Percentiles rank a stretch among this genome's conserved stretches.
Evolutionary conservation across 2,329 filamentous ascomycete species (phyloP).

Genomic region (Tolypocladium amazonense): DNA sequence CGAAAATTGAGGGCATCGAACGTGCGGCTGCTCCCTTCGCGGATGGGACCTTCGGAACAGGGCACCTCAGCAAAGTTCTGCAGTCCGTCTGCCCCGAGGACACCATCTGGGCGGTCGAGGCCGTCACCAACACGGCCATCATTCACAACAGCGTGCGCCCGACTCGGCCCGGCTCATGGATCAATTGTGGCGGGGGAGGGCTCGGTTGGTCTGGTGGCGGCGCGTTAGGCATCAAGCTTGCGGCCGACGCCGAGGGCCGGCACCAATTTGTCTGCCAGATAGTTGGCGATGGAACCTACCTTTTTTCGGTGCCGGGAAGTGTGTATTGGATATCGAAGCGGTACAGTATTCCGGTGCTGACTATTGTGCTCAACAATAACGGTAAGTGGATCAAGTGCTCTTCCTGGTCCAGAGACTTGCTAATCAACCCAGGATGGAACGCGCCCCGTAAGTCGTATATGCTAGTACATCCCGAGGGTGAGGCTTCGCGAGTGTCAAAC

Average conservation of each 20-base stretch:
- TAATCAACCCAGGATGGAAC: conserved; percentile 4
- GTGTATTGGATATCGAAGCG: conserved; percentile 37
- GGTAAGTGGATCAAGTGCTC: conserved; percentile 12
- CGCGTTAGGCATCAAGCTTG: conserved; percentile 63
- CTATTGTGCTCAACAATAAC: conserved; percentile 38
- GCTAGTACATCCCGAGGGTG: conserved; percentile 4
- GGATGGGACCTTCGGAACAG: conserved; percentile 34
- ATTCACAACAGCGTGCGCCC: conserved; percentile 59
- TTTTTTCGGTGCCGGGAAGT: conserved; percentile 35
- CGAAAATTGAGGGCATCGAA: conserved; percentile 47
- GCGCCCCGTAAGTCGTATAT: conserved; percentile 5
- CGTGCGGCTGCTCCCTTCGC: conserved; percentile 40
- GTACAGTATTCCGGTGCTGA: conserved; percentile 35
- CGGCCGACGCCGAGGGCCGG: conserved; percentile 29
- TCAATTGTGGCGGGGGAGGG: conserved; percentile 67
- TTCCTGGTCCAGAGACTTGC: neutral
- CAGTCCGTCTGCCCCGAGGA: conserved; percentile 14
- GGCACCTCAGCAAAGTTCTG: conserved; percentile 10
- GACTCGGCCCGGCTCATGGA: conserved; percentile 55
- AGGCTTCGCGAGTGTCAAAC: conserved; percentile 2
- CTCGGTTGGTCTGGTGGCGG: conserved; percentile 67
- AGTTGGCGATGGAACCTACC: conserved; percentile 38
- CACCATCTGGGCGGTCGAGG: conserved; percentile 64
- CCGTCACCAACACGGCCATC: conserved; percentile 55
- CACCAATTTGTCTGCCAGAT: conserved; percentile 33